These are phyloP conservation scores for Trifolium subterraneum DNA, from an alignment of 306 rosid genomes.

Conservation along the genomic window DNA sequence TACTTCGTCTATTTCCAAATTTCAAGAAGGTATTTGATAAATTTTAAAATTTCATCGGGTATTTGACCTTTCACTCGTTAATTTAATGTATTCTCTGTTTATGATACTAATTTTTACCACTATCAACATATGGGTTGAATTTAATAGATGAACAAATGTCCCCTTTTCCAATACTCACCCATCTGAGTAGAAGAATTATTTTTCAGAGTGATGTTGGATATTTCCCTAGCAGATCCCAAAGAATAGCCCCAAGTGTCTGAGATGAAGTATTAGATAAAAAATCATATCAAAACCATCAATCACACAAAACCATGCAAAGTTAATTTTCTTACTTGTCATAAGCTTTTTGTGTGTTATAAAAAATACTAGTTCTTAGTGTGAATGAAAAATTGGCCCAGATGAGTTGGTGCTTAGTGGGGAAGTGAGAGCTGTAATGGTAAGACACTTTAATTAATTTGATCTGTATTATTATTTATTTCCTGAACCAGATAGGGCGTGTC, in stretches of 20 bases:
- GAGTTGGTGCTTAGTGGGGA: constrained; percentile 30
- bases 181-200: constrained; percentile 11
- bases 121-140: constrained; percentile 2
- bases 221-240: constrained; percentile 51
- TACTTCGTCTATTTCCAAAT: too few relatives aligned
- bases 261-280: constrained; percentile 44
- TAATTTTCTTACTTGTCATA: constrained; percentile 23
- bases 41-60: too few relatives aligned
- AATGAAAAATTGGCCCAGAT: constrained; percentile 37
- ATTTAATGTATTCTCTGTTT: neutral
- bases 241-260: constrained; percentile 38
- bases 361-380: neutral
- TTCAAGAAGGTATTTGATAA: too few relatives aligned
- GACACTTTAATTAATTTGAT: neutral
- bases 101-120: neutral
- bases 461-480: neutral
- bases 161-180: constrained; percentile 11
- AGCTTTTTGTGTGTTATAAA: constrained; percentile 4
- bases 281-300: constrained; percentile 1
- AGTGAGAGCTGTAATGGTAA: constrained; percentile 49
- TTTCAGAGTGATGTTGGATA: constrained; percentile 50
- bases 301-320: constrained; percentile 16
- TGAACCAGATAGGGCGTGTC: constrained; percentile 33
- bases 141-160: constrained; percentile 3
- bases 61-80: too few relatives aligned